A percentile compares a stretch with the other conserved stretches of the same genome.
Evolutionary conservation across 768 basidiomycete genomes (phyloP).

Genomic region (Kwoniella heveanensis): DNA sequence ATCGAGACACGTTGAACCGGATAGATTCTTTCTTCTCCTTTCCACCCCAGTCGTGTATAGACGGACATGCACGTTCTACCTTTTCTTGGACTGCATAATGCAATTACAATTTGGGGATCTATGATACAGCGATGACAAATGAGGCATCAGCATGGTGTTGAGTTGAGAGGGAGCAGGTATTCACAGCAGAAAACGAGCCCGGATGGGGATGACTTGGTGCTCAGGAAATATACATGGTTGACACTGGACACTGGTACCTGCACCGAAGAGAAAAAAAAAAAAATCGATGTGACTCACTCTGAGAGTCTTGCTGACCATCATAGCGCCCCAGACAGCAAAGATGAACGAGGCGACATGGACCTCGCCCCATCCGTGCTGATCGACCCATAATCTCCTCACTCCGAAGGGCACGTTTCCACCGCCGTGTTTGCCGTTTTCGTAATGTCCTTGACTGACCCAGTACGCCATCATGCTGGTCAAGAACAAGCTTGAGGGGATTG

Average conservation of each 20-base stretch:
- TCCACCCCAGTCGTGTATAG: neutral
- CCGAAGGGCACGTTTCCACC: conserved; percentile 67
- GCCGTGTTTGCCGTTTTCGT: conserved; percentile 61
- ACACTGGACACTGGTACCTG: too few species aligned
- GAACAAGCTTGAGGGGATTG: conserved; percentile 84
- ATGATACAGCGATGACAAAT: neutral
- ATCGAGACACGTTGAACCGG: conserved; percentile 1
- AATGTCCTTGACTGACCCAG: conserved; percentile 83
- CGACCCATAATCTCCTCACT: conserved; percentile 42
- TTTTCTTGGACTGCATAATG: neutral
- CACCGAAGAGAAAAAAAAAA: too few species aligned
- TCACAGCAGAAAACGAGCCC: too few species aligned
- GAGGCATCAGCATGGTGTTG: neutral
- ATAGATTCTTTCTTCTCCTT: neutral
- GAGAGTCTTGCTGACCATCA: conserved; percentile 98
- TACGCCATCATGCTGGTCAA: conserved; percentile 77
- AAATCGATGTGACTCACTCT: conserved; percentile 62
- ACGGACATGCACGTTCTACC: neutral
- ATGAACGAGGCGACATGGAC: conserved; percentile 75
- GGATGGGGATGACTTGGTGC: too few species aligned
- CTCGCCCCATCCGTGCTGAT: conserved; percentile 60
- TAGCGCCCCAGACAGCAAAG: conserved; percentile 85
- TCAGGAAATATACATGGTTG: too few species aligned
- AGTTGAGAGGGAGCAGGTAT: too few species aligned
- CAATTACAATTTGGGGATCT: conserved; percentile 2